A percentile compares a stretch with the other conserved stretches of the same genome.
Conservation (phyloP, 2,329 filamentous ascomycete genomes). For the Monosporascus ibericus region DNA sequence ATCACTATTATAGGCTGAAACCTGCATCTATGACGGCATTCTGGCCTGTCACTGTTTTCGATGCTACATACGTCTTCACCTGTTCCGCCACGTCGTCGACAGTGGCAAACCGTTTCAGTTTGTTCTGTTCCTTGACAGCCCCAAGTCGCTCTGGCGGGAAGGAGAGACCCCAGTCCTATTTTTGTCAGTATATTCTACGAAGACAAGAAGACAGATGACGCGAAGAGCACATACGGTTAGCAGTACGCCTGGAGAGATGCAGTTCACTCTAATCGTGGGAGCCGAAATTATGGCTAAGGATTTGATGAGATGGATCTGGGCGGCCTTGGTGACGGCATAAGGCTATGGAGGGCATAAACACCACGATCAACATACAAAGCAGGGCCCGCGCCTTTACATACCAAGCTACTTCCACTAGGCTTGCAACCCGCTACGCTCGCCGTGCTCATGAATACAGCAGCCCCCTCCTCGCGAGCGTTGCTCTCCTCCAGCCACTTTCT, state of each 20-base stretch:
- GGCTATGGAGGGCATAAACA: slow-evolving; percentile 35
- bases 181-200: slow-evolving; percentile 10
- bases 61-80: slow-evolving; percentile 43
- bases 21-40: slow-evolving; percentile 47
- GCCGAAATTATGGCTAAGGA: slow-evolving; percentile 46
- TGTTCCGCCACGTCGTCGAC: slow-evolving; percentile 52
- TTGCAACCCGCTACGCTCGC: slow-evolving; percentile 59
- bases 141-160: slow-evolving; percentile 54
- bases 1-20: slow-evolving; percentile 12
- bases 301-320: slow-evolving; percentile 55
- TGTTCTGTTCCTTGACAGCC: slow-evolving; percentile 45
- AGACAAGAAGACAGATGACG: neutral
- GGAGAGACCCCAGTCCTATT: slow-evolving; percentile 55
- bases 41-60: slow-evolving; percentile 43
- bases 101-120: slow-evolving; percentile 52
- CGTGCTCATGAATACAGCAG: slow-evolving; percentile 56
- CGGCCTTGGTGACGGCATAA: slow-evolving; percentile 73
- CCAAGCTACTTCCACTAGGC: slow-evolving; percentile 54
- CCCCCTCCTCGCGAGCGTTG: slow-evolving; percentile 19
- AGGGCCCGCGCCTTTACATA: slow-evolving; percentile 19
- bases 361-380: neutral
- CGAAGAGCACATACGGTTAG: slow-evolving; percentile 32
- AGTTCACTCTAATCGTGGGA: slow-evolving; percentile 53
- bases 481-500: slow-evolving; percentile 42
- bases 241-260: slow-evolving; percentile 48